Conservation (phyloP, 2,329 filamentous ascomycete genomes). For the Macrophomina tecta region DNA sequence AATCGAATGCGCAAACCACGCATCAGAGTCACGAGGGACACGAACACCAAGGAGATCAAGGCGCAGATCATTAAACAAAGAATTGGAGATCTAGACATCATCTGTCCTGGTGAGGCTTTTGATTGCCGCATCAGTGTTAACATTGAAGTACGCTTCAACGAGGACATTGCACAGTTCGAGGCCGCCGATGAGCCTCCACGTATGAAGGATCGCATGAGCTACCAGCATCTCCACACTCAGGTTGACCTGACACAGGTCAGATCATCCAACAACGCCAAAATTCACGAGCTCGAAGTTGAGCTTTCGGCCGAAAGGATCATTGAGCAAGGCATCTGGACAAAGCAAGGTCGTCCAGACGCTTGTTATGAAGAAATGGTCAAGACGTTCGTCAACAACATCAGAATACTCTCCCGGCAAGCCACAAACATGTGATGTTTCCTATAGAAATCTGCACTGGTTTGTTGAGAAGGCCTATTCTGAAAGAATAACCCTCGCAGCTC, state of each 20-base stretch:
- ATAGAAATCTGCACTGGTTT: not conserved
- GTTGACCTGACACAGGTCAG: constrained; percentile 93
- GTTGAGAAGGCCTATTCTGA: not conserved
- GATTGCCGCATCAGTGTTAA: constrained; percentile 96
- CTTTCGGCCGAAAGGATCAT: constrained; percentile 68
- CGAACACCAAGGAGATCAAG: constrained; percentile 71
- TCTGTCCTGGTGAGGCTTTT: constrained; percentile 76
- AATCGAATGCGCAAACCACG: constrained; percentile 34
- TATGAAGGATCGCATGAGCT: constrained; percentile 89
- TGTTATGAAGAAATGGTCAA: constrained; percentile 72
- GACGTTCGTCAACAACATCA: constrained; percentile 76
- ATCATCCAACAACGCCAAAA: constrained; percentile 62
- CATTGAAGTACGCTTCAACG: constrained; percentile 81
- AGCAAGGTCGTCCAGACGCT: constrained; percentile 52
- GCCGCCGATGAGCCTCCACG: constrained; percentile 59
- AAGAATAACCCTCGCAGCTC: too few species aligned
- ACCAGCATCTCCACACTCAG: constrained; percentile 82
- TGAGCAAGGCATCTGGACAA: constrained; percentile 67
- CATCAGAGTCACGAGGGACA: constrained; percentile 71
- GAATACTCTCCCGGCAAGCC: constrained; percentile 52
- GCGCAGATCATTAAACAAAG: constrained; percentile 90
- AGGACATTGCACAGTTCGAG: constrained; percentile 56
- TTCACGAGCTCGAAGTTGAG: constrained; percentile 84
- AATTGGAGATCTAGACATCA: constrained; percentile 86
- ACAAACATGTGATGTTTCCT: not conserved